phyloP scores from a whole-genome alignment of 805 yeast species.

The Metschnikowia baotianmanensis region DNA sequence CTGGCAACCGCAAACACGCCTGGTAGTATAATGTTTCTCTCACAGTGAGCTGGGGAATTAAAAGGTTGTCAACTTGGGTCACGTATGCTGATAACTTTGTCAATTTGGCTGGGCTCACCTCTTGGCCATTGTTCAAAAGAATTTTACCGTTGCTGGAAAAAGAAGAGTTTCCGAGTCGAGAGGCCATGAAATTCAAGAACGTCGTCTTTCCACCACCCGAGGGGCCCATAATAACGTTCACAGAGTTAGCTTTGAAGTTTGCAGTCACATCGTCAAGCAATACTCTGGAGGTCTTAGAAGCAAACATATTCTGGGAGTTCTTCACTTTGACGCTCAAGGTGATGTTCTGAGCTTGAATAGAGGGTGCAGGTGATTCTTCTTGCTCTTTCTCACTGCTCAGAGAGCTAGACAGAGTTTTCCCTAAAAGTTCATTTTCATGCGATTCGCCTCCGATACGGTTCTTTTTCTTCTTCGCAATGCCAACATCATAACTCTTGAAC shows the following conservation, averaged over 20 bases:
- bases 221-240: slow-evolving; percentile 78
- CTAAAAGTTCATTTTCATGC: slow-evolving; percentile 1
- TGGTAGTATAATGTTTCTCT: slow-evolving; percentile 72
- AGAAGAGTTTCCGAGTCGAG: slow-evolving; percentile 40
- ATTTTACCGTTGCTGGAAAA: slow-evolving; percentile 28
- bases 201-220: slow-evolving; percentile 81
- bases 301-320: slow-evolving; percentile 9
- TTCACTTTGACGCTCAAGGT: slow-evolving; percentile 17
- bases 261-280: slow-evolving; percentile 47
- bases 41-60: slow-evolving; percentile 71
- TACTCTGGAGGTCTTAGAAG: slow-evolving; percentile 13
- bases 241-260: slow-evolving; percentile 48
- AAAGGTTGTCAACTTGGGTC: slow-evolving; percentile 74
- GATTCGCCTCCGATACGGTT: slow-evolving; percentile 30
- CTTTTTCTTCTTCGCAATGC: slow-evolving; percentile 43
- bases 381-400: slow-evolving; percentile 10
- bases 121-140: slow-evolving; percentile 26
- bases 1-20: slow-evolving; percentile 63
- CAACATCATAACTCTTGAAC: slow-evolving; percentile 49
- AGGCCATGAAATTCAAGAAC: slow-evolving; percentile 59
- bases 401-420: slow-evolving; percentile 2
- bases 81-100: slow-evolving; percentile 63
- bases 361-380: slow-evolving; percentile 5
- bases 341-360: slow-evolving; percentile 14
- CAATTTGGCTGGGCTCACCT: slow-evolving; percentile 24